Conservation (phyloP, 257 asterid genomes). For the Nicotiana attenuata region DNA sequence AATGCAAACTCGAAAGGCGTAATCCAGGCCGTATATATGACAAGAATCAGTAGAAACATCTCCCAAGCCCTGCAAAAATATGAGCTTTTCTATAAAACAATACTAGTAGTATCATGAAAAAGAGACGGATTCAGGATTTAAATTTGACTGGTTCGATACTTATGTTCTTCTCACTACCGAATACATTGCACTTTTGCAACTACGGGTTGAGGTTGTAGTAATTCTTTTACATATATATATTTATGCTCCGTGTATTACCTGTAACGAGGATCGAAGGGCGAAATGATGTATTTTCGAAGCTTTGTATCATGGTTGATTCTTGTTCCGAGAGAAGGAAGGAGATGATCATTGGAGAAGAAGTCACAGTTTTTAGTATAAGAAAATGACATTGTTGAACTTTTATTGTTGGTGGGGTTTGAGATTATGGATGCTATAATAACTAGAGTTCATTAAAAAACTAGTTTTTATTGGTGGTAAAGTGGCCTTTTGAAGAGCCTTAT, state of each 20-base stretch:
- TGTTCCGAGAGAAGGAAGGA: slow-evolving; percentile 88
- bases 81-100: too few species aligned
- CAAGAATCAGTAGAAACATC: slow-evolving; percentile 66
- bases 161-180: too few species aligned
- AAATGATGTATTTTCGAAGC: slow-evolving; percentile 47
- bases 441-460: neutral
- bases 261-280: slow-evolving; percentile 65
- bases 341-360: slow-evolving; percentile 69
- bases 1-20: slow-evolving; percentile 89
- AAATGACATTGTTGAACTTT: slow-evolving; percentile 25
- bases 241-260: slow-evolving; percentile 32
- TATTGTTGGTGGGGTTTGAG: slow-evolving; percentile 18
- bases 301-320: slow-evolving; percentile 51
- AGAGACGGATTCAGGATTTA: neutral
- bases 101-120: neutral
- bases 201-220: neutral
- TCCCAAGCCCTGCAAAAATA: slow-evolving; percentile 76
- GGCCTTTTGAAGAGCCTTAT: slow-evolving; percentile 22
- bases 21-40: slow-evolving; percentile 84
- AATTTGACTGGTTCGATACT: too few species aligned
- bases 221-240: neutral
- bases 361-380: slow-evolving; percentile 48
- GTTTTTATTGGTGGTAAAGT: slow-evolving; percentile 15
- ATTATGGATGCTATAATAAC: neutral
- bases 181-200: too few species aligned